Percentiles rank a stretch among this genome's conserved stretches.
Evolutionary conservation across 208 protist genomes (phyloP).

Genomic region (Leishmania lainsoni): DNA sequence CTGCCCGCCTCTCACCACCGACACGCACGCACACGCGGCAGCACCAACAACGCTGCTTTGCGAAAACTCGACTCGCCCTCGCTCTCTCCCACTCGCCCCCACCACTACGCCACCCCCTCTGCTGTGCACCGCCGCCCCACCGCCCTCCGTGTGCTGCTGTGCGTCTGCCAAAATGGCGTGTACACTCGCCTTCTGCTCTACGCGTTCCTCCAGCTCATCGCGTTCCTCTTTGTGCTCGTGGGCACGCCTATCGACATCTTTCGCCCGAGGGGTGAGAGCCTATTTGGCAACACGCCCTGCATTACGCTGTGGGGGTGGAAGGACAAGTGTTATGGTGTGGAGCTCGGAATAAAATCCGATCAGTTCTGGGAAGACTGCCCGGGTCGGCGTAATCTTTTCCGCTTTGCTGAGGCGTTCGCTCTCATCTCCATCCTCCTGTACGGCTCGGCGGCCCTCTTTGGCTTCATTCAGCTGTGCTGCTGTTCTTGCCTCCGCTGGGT

Average conservation of each 20-base stretch:
- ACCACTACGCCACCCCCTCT: background rate
- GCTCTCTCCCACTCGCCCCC: background rate
- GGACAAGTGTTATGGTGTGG: conserved; percentile 11
- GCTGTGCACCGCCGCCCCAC: too few species aligned
- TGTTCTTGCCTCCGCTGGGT: too few species aligned
- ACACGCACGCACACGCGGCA: conserved; percentile 14
- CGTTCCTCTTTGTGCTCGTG: conserved; percentile 52
- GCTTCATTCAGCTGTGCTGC: too few species aligned
- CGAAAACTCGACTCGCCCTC: background rate
- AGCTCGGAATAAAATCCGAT: background rate
- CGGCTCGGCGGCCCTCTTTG: too few species aligned
- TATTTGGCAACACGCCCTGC: background rate
- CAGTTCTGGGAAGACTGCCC: too few species aligned
- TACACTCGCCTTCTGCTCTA: conserved; percentile 36
- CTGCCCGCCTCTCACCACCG: conserved; percentile 12
- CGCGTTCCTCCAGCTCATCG: conserved; percentile 43
- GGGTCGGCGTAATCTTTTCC: too few species aligned
- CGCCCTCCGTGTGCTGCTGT: too few species aligned
- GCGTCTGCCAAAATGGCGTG: too few species aligned
- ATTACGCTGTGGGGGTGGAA: background rate
- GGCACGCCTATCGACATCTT: conserved; percentile 61
- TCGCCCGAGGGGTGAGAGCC: too few species aligned
- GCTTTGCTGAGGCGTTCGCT: too few species aligned
- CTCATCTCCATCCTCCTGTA: too few species aligned
- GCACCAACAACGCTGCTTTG: background rate